phyloP scores from a whole-genome alignment of 1,284 basidiomycete genomes.

The Fomitiporia mediterranea region DNA sequence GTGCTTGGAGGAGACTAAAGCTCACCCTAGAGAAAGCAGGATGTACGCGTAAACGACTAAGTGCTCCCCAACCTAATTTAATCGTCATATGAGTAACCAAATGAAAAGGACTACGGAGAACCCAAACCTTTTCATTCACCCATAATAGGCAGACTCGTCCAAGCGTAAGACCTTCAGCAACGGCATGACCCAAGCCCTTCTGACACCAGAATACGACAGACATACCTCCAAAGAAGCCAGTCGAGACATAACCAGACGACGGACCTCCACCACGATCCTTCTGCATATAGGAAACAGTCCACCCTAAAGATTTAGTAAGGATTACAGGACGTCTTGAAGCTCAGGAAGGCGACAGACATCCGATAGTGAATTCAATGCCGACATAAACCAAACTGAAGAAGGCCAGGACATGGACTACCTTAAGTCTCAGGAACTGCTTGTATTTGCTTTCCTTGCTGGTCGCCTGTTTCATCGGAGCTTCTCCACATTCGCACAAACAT shows the following conservation, averaged over 20 bases:
- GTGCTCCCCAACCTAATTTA: neutral
- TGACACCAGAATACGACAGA: neutral
- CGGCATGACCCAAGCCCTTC: neutral
- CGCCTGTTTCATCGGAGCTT: constrained; percentile 22
- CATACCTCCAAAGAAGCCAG: constrained; percentile 33
- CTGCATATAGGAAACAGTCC: constrained; percentile 35
- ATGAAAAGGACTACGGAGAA: neutral
- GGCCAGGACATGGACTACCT: constrained; percentile 26
- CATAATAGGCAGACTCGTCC: constrained; percentile 44
- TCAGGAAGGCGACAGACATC: constrained; percentile 17
- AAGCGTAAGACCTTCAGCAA: constrained; percentile 35
- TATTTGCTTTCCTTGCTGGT: constrained; percentile 24
- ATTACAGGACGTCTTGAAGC: neutral
- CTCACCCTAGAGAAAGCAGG: neutral
- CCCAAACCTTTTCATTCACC: constrained; percentile 44
- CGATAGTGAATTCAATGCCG: constrained; percentile 29
- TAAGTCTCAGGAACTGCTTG: constrained; percentile 21
- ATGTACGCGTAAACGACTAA: neutral
- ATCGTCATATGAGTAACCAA: neutral
- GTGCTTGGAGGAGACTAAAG: neutral
- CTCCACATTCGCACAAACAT: constrained; percentile 14
- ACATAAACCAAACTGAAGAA: constrained; percentile 31
- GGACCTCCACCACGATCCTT: constrained; percentile 29
- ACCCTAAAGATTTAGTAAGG: constrained; percentile 24
- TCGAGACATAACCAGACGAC: constrained; percentile 31